These are phyloP conservation scores for Naganishia vishniacii DNA, from an alignment of 768 basidiomycete genomes.

Conservation along the genomic window DNA sequence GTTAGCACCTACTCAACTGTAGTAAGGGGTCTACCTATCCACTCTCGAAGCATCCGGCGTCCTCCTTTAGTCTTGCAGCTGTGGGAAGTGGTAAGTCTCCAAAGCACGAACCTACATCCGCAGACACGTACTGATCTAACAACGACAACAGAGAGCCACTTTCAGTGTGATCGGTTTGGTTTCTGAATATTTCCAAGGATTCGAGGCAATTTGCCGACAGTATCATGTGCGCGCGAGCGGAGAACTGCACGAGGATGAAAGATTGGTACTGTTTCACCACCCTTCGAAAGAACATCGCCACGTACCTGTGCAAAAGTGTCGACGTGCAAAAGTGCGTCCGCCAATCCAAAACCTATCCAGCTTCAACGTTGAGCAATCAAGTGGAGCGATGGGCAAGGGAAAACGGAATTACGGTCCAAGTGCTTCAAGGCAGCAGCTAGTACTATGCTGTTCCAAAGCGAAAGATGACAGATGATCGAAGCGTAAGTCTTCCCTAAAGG, in stretches of 20 bases:
- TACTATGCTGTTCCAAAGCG: not conserved
- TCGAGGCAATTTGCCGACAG: slow-evolving; percentile 79
- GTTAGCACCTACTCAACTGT: slow-evolving; percentile 5
- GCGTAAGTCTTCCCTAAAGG: not conserved
- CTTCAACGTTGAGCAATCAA: not conserved
- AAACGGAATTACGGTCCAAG: slow-evolving; percentile 38
- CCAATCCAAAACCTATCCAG: slow-evolving; percentile 59
- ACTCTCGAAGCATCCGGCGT: slow-evolving; percentile 65
- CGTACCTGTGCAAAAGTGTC: slow-evolving; percentile 59
- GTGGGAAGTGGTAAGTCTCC: not conserved
- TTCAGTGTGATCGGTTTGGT: slow-evolving; percentile 70
- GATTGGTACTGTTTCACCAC: slow-evolving; percentile 38
- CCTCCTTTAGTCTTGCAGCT: slow-evolving; percentile 86
- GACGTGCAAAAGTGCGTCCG: slow-evolving; percentile 70
- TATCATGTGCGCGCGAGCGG: slow-evolving; percentile 74
- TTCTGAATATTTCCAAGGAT: slow-evolving; percentile 89
- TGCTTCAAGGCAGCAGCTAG: slow-evolving; percentile 38
- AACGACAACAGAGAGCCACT: slow-evolving; percentile 77
- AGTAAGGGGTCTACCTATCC: slow-evolving; percentile 75
- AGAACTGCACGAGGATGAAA: slow-evolving; percentile 53
- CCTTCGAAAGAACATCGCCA: slow-evolving; percentile 6
- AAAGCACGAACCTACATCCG: not conserved
- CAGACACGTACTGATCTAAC: slow-evolving; percentile 55
- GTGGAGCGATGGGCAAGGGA: not conserved
- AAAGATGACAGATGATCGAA: not conserved